Percentiles rank a stretch among this genome's conserved stretches.
Conservation (phyloP, 2,329 filamentous ascomycete genomes). For the Geoglossum cookeanum region DNA sequence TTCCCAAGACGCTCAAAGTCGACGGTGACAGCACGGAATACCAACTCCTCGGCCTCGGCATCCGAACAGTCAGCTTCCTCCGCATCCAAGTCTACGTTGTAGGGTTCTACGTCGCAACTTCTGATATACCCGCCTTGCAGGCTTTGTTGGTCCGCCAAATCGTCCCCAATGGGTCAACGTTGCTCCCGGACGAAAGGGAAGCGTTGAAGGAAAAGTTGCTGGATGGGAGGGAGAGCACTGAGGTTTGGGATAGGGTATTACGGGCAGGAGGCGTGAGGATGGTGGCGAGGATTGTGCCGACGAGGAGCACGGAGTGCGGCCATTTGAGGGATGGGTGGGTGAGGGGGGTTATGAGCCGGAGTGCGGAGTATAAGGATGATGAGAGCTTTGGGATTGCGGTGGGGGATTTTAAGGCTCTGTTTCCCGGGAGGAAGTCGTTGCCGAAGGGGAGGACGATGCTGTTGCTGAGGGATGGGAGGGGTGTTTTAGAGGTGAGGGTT, state of each 20-base stretch:
- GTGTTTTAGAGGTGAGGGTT: slow-evolving; percentile 40
- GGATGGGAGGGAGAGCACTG: slow-evolving; percentile 47
- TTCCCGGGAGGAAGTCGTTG: slow-evolving; percentile 47
- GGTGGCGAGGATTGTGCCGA: slow-evolving; percentile 67
- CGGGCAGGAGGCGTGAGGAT: slow-evolving; percentile 49
- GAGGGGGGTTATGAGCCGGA: slow-evolving; percentile 58
- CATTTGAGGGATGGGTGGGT: slow-evolving; percentile 87
- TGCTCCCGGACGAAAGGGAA: slow-evolving; percentile 67
- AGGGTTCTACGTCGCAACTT: slow-evolving; percentile 73
- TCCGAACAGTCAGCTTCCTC: slow-evolving; percentile 78
- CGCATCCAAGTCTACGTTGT: slow-evolving; percentile 87
- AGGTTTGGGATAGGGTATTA: slow-evolving; percentile 57
- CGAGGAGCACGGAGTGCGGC: slow-evolving; percentile 84
- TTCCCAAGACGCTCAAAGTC: slow-evolving; percentile 48
- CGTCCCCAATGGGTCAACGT: slow-evolving; percentile 55
- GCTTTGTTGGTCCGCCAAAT: slow-evolving; percentile 55
- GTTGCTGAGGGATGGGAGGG: slow-evolving; percentile 49
- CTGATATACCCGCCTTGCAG: slow-evolving; percentile 68
- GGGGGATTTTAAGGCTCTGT: slow-evolving; percentile 60
- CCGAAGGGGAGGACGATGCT: slow-evolving; percentile 65
- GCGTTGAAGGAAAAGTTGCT: slow-evolving; percentile 48
- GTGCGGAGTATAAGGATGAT: slow-evolving; percentile 36
- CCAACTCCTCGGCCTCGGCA: slow-evolving; percentile 70
- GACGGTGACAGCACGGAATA: slow-evolving; percentile 43
- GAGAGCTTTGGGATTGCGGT: slow-evolving; percentile 60